Conservation (phyloP, 768 basidiomycete genomes). For the Mycena crocata region DNA sequence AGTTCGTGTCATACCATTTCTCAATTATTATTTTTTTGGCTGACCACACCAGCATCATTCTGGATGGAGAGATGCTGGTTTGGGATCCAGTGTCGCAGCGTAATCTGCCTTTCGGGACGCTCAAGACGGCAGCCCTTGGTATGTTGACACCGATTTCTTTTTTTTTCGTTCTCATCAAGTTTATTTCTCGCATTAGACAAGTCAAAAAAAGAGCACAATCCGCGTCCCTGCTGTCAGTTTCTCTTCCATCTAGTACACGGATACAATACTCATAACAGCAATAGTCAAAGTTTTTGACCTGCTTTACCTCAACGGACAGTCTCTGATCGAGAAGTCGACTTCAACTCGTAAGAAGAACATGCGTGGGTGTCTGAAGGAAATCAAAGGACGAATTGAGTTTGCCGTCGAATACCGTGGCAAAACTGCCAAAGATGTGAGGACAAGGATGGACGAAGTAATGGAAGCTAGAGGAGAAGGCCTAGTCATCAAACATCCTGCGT, state of each 20-base stretch:
- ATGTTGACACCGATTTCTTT: conserved; percentile 27
- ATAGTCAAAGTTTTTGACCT: conserved; percentile 97
- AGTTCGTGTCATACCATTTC: conserved; percentile 63
- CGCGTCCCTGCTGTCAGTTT: conserved; percentile 90
- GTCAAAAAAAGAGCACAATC: conserved; percentile 74
- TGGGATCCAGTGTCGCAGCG: conserved; percentile 94
- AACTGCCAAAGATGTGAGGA: conserved; percentile 84
- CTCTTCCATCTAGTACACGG: neutral
- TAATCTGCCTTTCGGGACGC: conserved; percentile 90
- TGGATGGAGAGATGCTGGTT: conserved; percentile 99
- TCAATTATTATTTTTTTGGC: neutral
- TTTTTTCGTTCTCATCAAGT: neutral
- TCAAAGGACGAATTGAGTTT: conserved; percentile 87
- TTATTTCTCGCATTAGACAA: conserved; percentile 67
- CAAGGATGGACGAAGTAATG: conserved; percentile 86
- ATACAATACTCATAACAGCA: conserved; percentile 1
- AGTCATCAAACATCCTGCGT: conserved; percentile 87
- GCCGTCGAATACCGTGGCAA: conserved; percentile 77
- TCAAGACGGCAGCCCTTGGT: conserved; percentile 95
- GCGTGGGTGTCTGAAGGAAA: conserved; percentile 70
- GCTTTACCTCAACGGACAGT: conserved; percentile 87
- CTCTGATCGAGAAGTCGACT: conserved; percentile 77
- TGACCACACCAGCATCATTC: conserved; percentile 72
- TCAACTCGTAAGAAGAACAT: conserved; percentile 85
- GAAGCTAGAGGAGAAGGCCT: conserved; percentile 90